Evolutionary conservation across 225 moss, liverwort and hornwort species (phyloP), one percentile per base, ranked within the genome.

Genomic region (Rhytidiadelphus loreus): DNA sequence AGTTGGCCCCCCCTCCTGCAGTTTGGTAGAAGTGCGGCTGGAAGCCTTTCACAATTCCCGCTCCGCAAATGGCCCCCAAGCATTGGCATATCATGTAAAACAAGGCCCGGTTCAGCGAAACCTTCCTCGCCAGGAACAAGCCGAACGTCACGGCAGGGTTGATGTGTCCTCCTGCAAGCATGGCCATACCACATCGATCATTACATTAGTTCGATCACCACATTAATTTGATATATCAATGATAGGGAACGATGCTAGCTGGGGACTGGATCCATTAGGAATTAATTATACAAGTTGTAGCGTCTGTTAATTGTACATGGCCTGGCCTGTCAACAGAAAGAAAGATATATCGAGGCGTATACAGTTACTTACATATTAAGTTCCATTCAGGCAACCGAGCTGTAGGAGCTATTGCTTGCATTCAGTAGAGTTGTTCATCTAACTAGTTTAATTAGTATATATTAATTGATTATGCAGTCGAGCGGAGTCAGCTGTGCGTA

Each of bases 61-160:
- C 91, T 59, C 93, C 93, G 23, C 89, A 89, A 7, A 93, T 93
- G 24, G 91, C 93, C 41, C 91, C 93, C 81, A 93, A 60, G 83
- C 91, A 91, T 52, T 93, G 93, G 46, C 86, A 86, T 29, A 91
- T 84, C 0, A 93, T 90, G 64, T 91, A 91, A 52, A 68, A 84
- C 46, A 93, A 68, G 18, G 91, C 82, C 52, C 91, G 81, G 13
- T 85, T 87, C 60, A 93, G 19, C 0, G 91, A 89, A 35, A 93
- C 86, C 63, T 91, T 91, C 57, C 91, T 83, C 41, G 91, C 93
- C 86, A 93, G 76, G 37, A 93, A 85, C 86, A 93, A 55, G 25
- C 93, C 91, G 12, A 93, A 91, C 19, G 93, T 92, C 41, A 92
- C 92, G 4, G 90, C 92, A 7, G 92, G 90, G 39, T 93, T 93